Base-by-base conservation (phyloP, 2,329 filamentous ascomycete species). In the Pseudonectria buxi region DNA sequence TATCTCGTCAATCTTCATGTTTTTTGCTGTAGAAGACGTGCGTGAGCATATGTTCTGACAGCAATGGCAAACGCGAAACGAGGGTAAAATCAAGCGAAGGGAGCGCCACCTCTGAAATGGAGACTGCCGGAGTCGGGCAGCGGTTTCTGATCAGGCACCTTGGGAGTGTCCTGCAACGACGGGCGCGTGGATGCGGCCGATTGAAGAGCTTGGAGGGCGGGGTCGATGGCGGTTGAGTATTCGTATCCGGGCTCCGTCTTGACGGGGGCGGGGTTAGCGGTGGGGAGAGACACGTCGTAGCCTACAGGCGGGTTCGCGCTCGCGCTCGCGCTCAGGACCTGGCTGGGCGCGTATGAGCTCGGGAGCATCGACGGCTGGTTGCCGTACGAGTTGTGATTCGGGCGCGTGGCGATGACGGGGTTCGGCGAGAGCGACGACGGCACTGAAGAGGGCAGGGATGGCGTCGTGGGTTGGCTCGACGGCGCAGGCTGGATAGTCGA, bases 1-100 rank as follows among this genome's bases (percentile, higher is more conserved):
- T 28, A 92, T 77, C 50, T 89, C 82, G 58, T 81, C 76, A 53
- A 92, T 78, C 54, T 74, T 78, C 62, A 87, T 81, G 56, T 73
- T 79, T 34, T 54, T 55, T 43, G 55, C 55, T 59, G 47, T 43
- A 45, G 43, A 46, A 46, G 41, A 50, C 44, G 44, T 43, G 49
- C 45, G 50, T 54, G 50, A 61, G 51, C 44, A 53, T 50, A 58
- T 46, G 41, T 50, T 51, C 47, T 47, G 35, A 50, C 48, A 54
- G 51, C 49, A 45, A 42, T 35, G 16, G 25, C 32, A 46, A 53
- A 49, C 37, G 47, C 49, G 44, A 46, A 53, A 50, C 40, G 45
- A 45, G 39, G 49, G 45, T 41, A 47, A 50, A 47, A 50, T 55
- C 51, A 62, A 61, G 59, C 50, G 47, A 50, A 64, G 50, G 62